A percentile compares a stretch with the other conserved stretches of the same genome.
Evolutionary conservation across 352 stramenopile genomes (phyloP).

Genomic region (Globisporangium nodosum): DNA sequence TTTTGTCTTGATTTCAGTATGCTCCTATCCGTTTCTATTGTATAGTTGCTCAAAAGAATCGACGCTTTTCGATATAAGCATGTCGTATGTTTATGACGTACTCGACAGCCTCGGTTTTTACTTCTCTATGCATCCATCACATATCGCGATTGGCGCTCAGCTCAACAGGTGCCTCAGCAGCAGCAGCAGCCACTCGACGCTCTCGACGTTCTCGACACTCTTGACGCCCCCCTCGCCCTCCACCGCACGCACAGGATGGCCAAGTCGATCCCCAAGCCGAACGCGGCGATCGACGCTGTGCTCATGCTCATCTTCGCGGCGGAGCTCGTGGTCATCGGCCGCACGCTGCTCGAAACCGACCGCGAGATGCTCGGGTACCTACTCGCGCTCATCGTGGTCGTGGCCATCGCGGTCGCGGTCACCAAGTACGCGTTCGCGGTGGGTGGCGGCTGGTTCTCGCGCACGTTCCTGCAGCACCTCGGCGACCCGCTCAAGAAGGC

Average conservation of each 20-base stretch:
- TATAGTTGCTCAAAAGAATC: not conserved
- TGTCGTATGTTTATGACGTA: not conserved
- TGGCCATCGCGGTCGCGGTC: constrained; percentile 63
- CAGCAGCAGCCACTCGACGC: not conserved
- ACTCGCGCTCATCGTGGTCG: constrained; percentile 48
- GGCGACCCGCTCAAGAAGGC: constrained; percentile 76
- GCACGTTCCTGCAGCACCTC: constrained; percentile 72
- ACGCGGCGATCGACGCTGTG: constrained; percentile 55
- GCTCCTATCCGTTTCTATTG: not conserved
- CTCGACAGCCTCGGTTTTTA: not conserved
- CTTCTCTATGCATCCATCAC: not conserved
- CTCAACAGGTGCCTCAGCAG: not conserved
- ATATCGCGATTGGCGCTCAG: too few species aligned
- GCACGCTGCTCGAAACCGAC: constrained; percentile 58
- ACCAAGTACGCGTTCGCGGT: constrained; percentile 66
- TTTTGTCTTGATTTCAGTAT: not conserved
- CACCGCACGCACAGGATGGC: constrained; percentile 26
- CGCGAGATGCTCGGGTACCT: constrained; percentile 70
- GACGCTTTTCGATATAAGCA: not conserved
- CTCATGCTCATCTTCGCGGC: constrained; percentile 51
- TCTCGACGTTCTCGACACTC: not conserved
- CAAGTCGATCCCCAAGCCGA: constrained; percentile 62
- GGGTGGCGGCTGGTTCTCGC: constrained; percentile 65
- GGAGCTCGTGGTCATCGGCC: constrained; percentile 55
- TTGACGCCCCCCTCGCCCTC: not conserved